Percentiles rank a stretch among this genome's conserved stretches.
These are phyloP conservation scores for Dendryphion nanum DNA, from an alignment of 2,329 filamentous ascomycete species.

Conservation along the genomic window DNA sequence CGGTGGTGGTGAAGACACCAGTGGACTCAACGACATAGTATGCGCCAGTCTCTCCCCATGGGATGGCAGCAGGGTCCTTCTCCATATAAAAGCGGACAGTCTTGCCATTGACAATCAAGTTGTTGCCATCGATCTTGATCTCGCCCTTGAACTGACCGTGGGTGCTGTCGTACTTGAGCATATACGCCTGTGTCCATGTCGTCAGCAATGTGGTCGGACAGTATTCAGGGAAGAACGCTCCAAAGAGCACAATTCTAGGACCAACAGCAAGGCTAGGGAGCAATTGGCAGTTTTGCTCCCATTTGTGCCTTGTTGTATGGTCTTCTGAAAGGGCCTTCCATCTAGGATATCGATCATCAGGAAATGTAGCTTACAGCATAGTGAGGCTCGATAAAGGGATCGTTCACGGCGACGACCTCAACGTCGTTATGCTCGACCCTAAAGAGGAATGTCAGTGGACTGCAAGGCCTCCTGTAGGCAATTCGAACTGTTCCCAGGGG, in stretches of 20 bases:
- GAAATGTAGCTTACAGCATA: slow-evolving; percentile 77
- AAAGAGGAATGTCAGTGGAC: slow-evolving; percentile 22
- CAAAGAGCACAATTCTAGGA: no score
- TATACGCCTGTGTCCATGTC: slow-evolving; percentile 92
- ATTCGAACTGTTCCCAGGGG: slow-evolving; percentile 1
- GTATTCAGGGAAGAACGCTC: no score
- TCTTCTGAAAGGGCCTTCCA: no score
- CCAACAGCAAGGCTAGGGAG: no score
- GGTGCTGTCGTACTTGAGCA: slow-evolving; percentile 99
- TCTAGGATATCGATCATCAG: background rate
- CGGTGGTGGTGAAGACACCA: slow-evolving; percentile 97
- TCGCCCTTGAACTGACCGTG: slow-evolving; percentile 97
- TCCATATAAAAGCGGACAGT: slow-evolving; percentile 91
- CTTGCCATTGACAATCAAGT: slow-evolving; percentile 90
- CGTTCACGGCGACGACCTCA: slow-evolving; percentile 95
- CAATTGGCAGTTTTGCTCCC: no score
- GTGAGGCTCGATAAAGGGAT: slow-evolving; percentile 97
- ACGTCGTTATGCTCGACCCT: slow-evolving; percentile 83
- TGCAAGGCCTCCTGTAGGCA: background rate
- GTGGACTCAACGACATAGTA: slow-evolving; percentile 97
- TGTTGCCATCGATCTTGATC: slow-evolving; percentile 69
- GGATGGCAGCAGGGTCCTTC: slow-evolving; percentile 85
- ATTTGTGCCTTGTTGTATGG: no score
- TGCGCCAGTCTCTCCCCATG: slow-evolving; percentile 83
- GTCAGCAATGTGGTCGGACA: no score